Evolutionary conservation across 208 protist genomes (phyloP), one percentile per base, ranked within the genome.

Genomic region (Wallacemonas sp.): DNA sequence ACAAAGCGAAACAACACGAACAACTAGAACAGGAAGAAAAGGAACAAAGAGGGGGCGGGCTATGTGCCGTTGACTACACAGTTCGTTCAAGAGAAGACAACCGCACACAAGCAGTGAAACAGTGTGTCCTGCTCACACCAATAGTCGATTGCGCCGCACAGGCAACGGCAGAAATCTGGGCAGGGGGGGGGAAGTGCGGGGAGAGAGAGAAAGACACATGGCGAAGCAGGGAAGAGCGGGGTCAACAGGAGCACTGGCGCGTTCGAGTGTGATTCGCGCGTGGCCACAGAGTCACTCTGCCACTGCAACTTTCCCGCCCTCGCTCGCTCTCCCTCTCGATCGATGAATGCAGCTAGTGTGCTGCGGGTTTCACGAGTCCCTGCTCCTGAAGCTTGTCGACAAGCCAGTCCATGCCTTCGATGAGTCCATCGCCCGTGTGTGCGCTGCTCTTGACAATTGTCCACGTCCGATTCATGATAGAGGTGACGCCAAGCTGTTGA

Each of bases 351-450:
- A 0, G 8, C 48, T 23, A 61, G 10, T 54, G 67, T 12, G 61
- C 49, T n/a, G 48, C 10, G 33, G 31, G 16, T 23, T 33, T 70
- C 0, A 76, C 75, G 8, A 85, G 55, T 1, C 83, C 83, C 28
- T 77, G 62, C 48, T 94, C 85, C 1, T 82, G 75, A 18, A 97
- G 70, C 54, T 85, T 81, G 57, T 96, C 87, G 14, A 93, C 81
- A 3, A 98, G 66, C 97, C 97, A 98, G 55, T 98, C 96, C 87
- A 99, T 88, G 25, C 96, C 96, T 33, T 97, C 92, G 28, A 85
- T 39, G 10, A 99, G 61, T 3, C 97, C 97, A 20, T 98, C 93
- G 14, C 96, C 97, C 2, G 86, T 97, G 67, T 96, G 89, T 0
- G 96, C 96, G 38, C 91, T 98, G 80, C 95, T 98, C 62, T 92